Conservation (phyloP, 192 early-diverging fungal species). For the Glomus cerebriforme region DNA sequence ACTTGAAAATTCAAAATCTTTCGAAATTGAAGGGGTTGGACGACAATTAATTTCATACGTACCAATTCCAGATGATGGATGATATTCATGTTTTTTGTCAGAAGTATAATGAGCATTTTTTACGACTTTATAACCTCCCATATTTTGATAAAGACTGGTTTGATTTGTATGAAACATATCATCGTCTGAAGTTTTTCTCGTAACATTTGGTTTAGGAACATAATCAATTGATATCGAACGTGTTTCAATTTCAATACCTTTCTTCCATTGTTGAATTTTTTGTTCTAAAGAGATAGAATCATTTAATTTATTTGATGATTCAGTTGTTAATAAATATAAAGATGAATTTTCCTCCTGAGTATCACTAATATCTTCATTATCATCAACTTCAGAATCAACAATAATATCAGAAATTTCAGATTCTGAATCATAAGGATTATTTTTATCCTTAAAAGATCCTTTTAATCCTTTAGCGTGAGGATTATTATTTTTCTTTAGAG, state of each 20-base stretch:
- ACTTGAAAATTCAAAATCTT: neutral
- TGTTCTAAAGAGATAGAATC: neutral
- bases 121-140: neutral
- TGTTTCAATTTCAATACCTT: neutral
- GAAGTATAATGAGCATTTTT: neutral
- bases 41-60: neutral
- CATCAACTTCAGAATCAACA: conserved; percentile 11
- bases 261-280: neutral
- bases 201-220: no score
- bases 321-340: neutral
- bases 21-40: neutral
- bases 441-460: neutral
- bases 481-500: conserved; percentile 57
- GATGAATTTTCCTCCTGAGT: neutral
- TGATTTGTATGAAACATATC: neutral
- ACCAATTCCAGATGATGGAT: neutral
- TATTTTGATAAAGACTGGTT: neutral
- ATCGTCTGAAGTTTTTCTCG: no score
- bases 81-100: neutral
- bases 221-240: no score
- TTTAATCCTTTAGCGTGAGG: conserved; percentile 67
- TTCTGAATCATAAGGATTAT: conserved; percentile 32
- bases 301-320: neutral
- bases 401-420: conserved; percentile 24
- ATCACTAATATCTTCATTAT: conserved; percentile 17